Evolutionary conservation across 202 grass and related monocot species (phyloP).

Genomic region (Setaria viridis): DNA sequence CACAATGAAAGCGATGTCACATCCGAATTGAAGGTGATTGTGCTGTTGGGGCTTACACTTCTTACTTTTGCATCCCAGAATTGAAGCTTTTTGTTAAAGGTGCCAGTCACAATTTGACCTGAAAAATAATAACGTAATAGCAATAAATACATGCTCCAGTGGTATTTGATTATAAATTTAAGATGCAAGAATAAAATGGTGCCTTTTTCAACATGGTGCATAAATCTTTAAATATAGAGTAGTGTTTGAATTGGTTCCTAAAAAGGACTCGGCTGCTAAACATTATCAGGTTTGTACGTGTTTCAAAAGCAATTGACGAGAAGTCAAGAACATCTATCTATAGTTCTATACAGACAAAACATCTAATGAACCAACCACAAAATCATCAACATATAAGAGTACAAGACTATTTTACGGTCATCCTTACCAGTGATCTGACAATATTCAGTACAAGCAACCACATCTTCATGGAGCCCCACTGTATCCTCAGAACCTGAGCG

Average conservation of each 20-base stretch:
- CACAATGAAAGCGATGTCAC: conserved; percentile 69
- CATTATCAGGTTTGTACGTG: background rate
- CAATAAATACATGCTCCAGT: conserved; percentile 22
- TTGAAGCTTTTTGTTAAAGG: conserved; percentile 64
- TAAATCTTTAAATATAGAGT: background rate
- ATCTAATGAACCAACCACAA: conserved; percentile 28
- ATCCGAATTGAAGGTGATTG: conserved; percentile 48
- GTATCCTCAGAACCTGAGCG: conserved; percentile 54
- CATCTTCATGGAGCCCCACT: conserved; percentile 62
- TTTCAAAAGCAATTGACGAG: conserved; percentile 26
- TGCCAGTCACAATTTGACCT: conserved; percentile 65
- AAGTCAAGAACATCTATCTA: background rate
- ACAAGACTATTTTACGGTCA: background rate
- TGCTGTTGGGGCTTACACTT: conserved; percentile 38
- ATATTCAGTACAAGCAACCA: conserved; percentile 55
- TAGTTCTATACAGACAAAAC: background rate
- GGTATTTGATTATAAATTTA: background rate
- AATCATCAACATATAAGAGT: conserved; percentile 8
- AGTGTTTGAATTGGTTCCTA: background rate
- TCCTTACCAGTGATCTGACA: conserved; percentile 55
- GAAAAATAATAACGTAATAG: conserved; percentile 32
- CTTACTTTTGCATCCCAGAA: conserved; percentile 60
- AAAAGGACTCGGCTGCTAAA: background rate
- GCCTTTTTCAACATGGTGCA: background rate
- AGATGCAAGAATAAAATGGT: conserved; percentile 37